Percentiles rank a stretch among this genome's conserved stretches.
Conservation (phyloP, 371 early-diverging fungal genomes). For the Apophysomyces elegans region DNA sequence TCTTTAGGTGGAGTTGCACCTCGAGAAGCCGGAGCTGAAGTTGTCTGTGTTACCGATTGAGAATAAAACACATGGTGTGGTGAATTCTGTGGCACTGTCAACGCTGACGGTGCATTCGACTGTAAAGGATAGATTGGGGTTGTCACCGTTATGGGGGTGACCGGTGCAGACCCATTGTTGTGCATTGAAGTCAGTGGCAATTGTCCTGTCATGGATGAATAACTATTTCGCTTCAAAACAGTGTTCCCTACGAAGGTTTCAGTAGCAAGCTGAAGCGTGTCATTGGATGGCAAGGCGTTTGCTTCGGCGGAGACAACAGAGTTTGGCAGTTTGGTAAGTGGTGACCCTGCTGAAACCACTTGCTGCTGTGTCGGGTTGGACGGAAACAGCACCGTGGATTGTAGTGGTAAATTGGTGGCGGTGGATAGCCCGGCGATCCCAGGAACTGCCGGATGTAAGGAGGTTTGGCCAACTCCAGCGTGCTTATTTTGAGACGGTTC, state of each 20-base stretch:
- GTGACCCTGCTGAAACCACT: too few species aligned
- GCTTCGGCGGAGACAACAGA: neutral
- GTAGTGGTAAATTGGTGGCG: neutral
- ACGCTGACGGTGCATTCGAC: too few species aligned
- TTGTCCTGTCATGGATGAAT: neutral
- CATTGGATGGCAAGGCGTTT: neutral
- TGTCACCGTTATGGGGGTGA: neutral
- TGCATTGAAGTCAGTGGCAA: neutral
- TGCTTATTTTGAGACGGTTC: neutral
- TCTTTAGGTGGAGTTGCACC: conserved; percentile 1
- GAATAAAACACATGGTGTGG: neutral
- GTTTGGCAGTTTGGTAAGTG: too few species aligned
- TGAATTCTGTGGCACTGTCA: too few species aligned
- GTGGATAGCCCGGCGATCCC: neutral
- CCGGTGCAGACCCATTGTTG: conserved; percentile 2
- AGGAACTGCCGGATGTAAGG: neutral
- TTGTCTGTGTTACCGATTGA: neutral
- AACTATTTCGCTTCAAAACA: neutral
- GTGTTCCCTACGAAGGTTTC: neutral
- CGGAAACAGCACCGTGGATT: neutral
- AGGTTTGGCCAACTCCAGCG: neutral
- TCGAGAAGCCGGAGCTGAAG: conserved; percentile 5
- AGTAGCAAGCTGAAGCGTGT: neutral
- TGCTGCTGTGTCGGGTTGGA: neutral
- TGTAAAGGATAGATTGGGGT: neutral